phyloP scores from a whole-genome alignment of 2,329 filamentous ascomycete species.

The Sporothrix curviconia region DNA sequence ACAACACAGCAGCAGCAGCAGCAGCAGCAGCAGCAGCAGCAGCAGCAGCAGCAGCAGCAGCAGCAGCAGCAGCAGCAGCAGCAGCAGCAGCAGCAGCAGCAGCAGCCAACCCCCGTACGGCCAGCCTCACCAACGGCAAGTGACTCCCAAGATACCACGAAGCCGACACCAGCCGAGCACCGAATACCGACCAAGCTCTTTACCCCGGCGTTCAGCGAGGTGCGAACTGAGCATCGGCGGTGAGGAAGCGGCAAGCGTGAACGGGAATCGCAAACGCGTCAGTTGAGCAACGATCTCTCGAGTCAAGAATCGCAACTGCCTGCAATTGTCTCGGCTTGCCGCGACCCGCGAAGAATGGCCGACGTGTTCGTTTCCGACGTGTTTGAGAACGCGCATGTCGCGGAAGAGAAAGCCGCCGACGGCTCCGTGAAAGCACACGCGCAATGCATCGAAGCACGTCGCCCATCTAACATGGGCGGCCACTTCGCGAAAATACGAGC shows the following conservation, averaged over 20 bases:
- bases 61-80: background rate
- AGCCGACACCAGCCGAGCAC: slow-evolving; percentile 31
- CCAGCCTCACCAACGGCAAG: too few species aligned
- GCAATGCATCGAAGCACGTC: slow-evolving; percentile 39
- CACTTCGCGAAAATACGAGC: slow-evolving; percentile 70
- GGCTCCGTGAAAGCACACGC: slow-evolving; percentile 59
- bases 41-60: slow-evolving; percentile 17
- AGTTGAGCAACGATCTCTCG: slow-evolving; percentile 29
- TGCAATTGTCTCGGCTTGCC: slow-evolving; percentile 52
- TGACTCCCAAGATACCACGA: slow-evolving; percentile 31
- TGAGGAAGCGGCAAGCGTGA: slow-evolving; percentile 26
- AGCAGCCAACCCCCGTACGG: slow-evolving; percentile 9
- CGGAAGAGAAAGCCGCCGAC: slow-evolving; percentile 73
- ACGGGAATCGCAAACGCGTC: slow-evolving; percentile 1
- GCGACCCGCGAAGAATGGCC: slow-evolving; percentile 44
- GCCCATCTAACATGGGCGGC: slow-evolving; percentile 39
- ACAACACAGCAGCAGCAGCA: slow-evolving; percentile 7
- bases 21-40: slow-evolving; percentile 15
- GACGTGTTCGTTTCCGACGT: slow-evolving; percentile 24
- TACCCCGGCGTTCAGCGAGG: slow-evolving; percentile 38
- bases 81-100: too few species aligned
- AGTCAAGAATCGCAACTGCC: slow-evolving; percentile 51
- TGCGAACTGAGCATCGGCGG: slow-evolving; percentile 33
- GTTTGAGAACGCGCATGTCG: slow-evolving; percentile 31
- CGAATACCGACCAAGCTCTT: slow-evolving; percentile 37